These are phyloP conservation scores for Bertia moriformis DNA, from an alignment of 2,329 filamentous ascomycete species.

Conservation along the genomic window DNA sequence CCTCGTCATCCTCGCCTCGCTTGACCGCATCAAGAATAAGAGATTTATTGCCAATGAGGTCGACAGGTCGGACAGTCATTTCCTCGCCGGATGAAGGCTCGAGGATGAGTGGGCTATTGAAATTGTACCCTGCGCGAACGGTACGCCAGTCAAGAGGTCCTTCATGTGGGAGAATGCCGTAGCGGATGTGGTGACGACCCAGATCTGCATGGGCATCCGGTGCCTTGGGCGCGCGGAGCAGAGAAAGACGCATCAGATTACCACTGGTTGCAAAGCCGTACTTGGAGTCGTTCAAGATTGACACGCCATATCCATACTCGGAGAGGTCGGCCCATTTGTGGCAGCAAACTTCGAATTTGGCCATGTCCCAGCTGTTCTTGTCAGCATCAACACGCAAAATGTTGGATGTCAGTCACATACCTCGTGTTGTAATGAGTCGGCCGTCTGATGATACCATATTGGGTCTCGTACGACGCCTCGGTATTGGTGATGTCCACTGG, in stretches of 20 bases:
- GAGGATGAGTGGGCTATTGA: conserved; percentile 61
- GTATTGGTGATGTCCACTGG: conserved; percentile 82
- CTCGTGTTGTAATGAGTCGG: conserved; percentile 96
- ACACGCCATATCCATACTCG: conserved; percentile 77
- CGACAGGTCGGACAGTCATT: conserved; percentile 31
- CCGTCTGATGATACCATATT: conserved; percentile 74
- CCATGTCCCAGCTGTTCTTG: conserved; percentile 67
- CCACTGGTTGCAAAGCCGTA: conserved; percentile 88
- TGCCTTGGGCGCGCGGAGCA: conserved; percentile 78
- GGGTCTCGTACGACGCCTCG: conserved; percentile 87
- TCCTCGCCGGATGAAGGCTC: conserved; percentile 28
- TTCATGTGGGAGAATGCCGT: conserved; percentile 75
- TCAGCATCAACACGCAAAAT: conserved; percentile 9
- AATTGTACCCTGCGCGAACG: conserved; percentile 71
- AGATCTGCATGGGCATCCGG: conserved; percentile 90
- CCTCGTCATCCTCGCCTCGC: conserved; percentile 76
- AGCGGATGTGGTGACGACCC: conserved; percentile 75
- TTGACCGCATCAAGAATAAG: conserved; percentile 82
- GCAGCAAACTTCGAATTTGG: conserved; percentile 92
- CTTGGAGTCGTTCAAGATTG: conserved; percentile 86
- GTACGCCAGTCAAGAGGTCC: conserved; percentile 60
- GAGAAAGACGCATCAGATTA: conserved; percentile 74
- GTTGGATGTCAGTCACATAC: conserved; percentile 18
- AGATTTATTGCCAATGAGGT: conserved; percentile 48
- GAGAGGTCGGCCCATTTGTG: conserved; percentile 88